Evolutionary conservation across 2,329 filamentous ascomycete species (phyloP).

Genomic region (Fusarium sp.): DNA sequence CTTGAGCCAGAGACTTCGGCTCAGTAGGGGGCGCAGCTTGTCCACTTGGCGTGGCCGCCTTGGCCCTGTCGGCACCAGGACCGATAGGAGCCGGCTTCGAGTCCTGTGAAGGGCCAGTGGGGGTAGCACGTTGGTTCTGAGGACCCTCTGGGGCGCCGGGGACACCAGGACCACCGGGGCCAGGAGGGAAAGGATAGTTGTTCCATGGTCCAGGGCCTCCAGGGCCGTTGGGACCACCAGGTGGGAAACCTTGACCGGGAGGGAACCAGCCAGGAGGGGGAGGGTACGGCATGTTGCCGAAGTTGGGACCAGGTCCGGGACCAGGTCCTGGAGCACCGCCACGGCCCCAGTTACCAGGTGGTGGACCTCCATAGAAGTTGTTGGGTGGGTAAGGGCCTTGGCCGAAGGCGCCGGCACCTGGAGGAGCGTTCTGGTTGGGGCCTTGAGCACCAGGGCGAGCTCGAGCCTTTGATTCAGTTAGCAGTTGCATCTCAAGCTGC

Average conservation of each 20-base stretch:
- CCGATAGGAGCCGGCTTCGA: constrained; percentile 65
- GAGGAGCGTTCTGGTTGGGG: constrained; percentile 49
- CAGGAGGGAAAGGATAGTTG: constrained; percentile 2
- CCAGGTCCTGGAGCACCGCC: constrained; percentile 66
- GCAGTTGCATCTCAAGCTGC: constrained; percentile 44
- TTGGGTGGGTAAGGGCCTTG: constrained; percentile 60
- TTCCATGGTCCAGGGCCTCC: constrained; percentile 54
- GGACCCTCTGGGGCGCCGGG: constrained; percentile 73
- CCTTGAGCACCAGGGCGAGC: constrained; percentile 52
- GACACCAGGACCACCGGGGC: constrained; percentile 57
- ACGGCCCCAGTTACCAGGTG: constrained; percentile 67
- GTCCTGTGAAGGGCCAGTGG: constrained; percentile 54
- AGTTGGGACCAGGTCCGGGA: constrained; percentile 69
- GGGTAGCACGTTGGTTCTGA: constrained; percentile 66
- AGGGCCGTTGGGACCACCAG: constrained; percentile 52
- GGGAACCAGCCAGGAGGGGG: constrained; percentile 84
- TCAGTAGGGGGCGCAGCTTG: constrained; percentile 63
- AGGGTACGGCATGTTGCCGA: constrained; percentile 82
- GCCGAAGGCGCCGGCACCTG: constrained; percentile 55
- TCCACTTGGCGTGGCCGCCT: constrained; percentile 59
- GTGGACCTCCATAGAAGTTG: constrained; percentile 62
- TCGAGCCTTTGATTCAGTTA: constrained; percentile 55
- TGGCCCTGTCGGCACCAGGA: constrained; percentile 62
- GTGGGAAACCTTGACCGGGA: constrained; percentile 80
- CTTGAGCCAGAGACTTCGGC: constrained; percentile 64